Percentiles rank a stretch among this genome's conserved stretches.
Evolutionary conservation across 306 rosid genomes (phyloP).

Genomic region (Casuarina cunninghamiana): DNA sequence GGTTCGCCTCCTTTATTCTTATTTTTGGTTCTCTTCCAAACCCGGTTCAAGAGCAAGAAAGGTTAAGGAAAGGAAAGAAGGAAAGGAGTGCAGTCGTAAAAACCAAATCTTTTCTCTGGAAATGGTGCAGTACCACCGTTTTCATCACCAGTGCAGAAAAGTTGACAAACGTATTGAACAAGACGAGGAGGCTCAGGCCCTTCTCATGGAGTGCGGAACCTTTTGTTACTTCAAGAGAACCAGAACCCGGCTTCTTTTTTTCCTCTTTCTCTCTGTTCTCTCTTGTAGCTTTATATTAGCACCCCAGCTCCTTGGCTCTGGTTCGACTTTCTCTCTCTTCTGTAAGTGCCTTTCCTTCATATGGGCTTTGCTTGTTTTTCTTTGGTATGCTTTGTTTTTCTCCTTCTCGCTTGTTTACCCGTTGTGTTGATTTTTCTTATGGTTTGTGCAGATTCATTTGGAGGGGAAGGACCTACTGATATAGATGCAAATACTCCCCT

Average conservation of each 20-base stretch:
- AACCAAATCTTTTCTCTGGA: constrained; percentile 14
- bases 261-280: constrained; percentile 59
- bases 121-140: constrained; percentile 63
- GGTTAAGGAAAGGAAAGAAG: not conserved
- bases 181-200: constrained; percentile 51
- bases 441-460: constrained; percentile 50
- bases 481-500: constrained; percentile 37
- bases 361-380: not conserved
- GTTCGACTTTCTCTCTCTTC: constrained; percentile 38
- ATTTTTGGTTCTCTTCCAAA: not conserved
- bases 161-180: constrained; percentile 24
- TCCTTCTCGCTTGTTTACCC: not conserved
- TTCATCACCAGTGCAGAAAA: constrained; percentile 44
- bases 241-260: constrained; percentile 53
- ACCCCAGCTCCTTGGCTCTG: constrained; percentile 48
- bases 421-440: constrained; percentile 5
- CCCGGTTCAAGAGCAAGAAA: not conserved
- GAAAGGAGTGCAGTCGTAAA: not conserved
- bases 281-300: constrained; percentile 52
- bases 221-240: constrained; percentile 51
- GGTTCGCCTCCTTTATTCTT: not conserved
- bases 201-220: constrained; percentile 42
- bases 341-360: constrained; percentile 38
- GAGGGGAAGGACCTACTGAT: constrained; percentile 33
- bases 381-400: not conserved